Conservation (phyloP, 2,329 filamentous ascomycete genomes). For the Dactylellina cionopaga region DNA sequence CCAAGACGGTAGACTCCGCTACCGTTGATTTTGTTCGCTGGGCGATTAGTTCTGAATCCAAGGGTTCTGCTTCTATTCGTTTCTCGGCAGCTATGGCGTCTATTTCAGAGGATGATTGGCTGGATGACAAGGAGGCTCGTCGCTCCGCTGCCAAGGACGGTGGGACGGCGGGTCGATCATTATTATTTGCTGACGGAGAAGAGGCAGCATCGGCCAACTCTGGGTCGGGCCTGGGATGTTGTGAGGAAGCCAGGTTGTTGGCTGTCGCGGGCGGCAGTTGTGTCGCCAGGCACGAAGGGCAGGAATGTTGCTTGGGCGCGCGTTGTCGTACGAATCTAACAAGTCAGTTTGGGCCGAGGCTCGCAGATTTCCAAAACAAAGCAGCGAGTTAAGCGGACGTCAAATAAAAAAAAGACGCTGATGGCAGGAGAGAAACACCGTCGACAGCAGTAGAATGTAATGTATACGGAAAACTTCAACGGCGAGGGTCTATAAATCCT, state of each 20-base stretch:
- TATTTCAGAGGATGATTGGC: conserved; percentile 16
- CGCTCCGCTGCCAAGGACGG: background rate
- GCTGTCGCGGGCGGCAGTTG: background rate
- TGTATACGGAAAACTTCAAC: background rate
- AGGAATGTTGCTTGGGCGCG: no score
- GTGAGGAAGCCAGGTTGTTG: conserved; percentile 39
- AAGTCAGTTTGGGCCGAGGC: no score
- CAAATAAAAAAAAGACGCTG: no score
- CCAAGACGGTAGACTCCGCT: conserved; percentile 4
- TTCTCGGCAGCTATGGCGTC: conserved; percentile 38
- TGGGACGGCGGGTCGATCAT: background rate
- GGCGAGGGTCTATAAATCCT: background rate
- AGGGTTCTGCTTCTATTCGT: conserved; percentile 23
- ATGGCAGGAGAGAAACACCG: no score
- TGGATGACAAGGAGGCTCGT: background rate
- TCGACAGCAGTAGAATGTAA: no score
- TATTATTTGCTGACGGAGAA: background rate
- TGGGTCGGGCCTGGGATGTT: conserved; percentile 9
- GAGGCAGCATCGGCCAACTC: conserved; percentile 1
- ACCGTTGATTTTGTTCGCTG: conserved; percentile 33
- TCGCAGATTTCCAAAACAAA: no score
- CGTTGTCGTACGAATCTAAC: no score
- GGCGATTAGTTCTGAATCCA: conserved; percentile 7
- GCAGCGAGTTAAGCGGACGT: no score
- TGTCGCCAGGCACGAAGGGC: background rate